Evolutionary conservation across 2,329 filamentous ascomycete genomes (phyloP).

Genomic region (Chaetomiaceae sp.): DNA sequence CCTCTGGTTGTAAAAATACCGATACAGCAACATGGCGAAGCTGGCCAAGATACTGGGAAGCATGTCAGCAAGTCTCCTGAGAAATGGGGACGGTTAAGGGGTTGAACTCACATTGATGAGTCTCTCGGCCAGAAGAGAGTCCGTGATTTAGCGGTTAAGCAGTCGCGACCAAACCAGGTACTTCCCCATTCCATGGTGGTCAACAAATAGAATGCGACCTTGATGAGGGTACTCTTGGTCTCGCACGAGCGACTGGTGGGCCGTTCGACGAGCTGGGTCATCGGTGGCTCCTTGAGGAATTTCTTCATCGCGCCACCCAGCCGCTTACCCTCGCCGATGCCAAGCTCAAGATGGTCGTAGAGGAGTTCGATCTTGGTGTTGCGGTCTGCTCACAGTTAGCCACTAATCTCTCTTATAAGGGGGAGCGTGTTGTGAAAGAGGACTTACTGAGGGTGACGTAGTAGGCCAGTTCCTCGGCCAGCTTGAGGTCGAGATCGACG

Average conservation of each 20-base stretch:
- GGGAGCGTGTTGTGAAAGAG: not conserved
- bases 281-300: conserved; percentile 8
- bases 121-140: conserved; percentile 20
- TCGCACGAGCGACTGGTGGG: not conserved
- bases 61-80: not conserved
- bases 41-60: conserved; percentile 3
- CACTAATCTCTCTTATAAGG: not conserved
- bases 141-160: conserved; percentile 1
- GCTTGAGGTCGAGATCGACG: conserved; percentile 10
- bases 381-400: conserved; percentile 16
- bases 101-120: conserved; percentile 16
- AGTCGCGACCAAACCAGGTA: conserved; percentile 16
- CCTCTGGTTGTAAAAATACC: conserved; percentile 1
- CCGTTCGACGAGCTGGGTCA: conserved; percentile 7
- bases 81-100: not conserved
- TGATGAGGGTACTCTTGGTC: conserved; percentile 16
- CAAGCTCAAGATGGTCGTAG: conserved; percentile 17
- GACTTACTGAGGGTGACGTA: conserved; percentile 21
- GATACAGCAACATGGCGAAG: conserved; percentile 16
- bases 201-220: conserved; percentile 15
- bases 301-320: conserved; percentile 9
- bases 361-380: conserved; percentile 11
- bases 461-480: conserved; percentile 8
- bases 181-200: conserved; percentile 14
- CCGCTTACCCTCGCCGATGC: conserved; percentile 14